Percentiles rank a stretch among this genome's conserved stretches.
phyloP scores from a whole-genome alignment of 2,329 filamentous ascomycete species.

The Ophiostoma ulmi region DNA sequence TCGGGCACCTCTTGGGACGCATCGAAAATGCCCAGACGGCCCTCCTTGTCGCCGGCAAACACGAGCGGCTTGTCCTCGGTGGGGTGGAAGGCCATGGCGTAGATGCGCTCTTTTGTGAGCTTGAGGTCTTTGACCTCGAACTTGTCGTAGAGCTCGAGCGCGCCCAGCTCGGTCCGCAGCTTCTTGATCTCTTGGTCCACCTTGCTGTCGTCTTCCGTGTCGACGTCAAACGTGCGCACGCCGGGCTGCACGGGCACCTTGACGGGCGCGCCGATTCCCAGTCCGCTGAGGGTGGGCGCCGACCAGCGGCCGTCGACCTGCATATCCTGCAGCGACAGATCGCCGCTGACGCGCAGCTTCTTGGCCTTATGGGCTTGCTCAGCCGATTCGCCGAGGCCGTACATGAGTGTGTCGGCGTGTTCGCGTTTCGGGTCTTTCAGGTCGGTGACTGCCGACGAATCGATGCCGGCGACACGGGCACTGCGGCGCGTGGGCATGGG shows the following conservation, averaged over 20 bases:
- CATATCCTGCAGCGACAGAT: constrained; percentile 69
- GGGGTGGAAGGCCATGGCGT: constrained; percentile 83
- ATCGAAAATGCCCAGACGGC: constrained; percentile 85
- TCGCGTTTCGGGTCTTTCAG: constrained; percentile 44
- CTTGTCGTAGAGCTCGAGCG: constrained; percentile 72
- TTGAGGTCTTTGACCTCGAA: constrained; percentile 91
- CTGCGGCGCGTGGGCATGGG: constrained; percentile 52
- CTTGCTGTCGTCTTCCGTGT: constrained; percentile 73
- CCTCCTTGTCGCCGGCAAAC: constrained; percentile 91
- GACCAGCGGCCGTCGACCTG: constrained; percentile 75
- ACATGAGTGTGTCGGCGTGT: constrained; percentile 42
- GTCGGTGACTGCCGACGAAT: constrained; percentile 36
- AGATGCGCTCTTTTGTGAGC: constrained; percentile 80
- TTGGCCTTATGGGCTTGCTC: constrained; percentile 50
- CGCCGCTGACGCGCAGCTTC: constrained; percentile 47
- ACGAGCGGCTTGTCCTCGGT: constrained; percentile 78
- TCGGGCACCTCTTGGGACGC: constrained; percentile 62
- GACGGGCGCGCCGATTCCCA: neutral
- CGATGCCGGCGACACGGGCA: constrained; percentile 52
- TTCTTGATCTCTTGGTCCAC: constrained; percentile 65
- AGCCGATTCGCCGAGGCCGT: constrained; percentile 29
- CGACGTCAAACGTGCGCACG: constrained; percentile 72
- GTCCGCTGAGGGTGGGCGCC: constrained; percentile 35
- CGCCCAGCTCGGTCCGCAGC: constrained; percentile 70
- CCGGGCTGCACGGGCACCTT: constrained; percentile 54